Base-by-base conservation (phyloP, 176 grass and related monocot genomes). In the Hsuehochloa calcarea region DNA sequence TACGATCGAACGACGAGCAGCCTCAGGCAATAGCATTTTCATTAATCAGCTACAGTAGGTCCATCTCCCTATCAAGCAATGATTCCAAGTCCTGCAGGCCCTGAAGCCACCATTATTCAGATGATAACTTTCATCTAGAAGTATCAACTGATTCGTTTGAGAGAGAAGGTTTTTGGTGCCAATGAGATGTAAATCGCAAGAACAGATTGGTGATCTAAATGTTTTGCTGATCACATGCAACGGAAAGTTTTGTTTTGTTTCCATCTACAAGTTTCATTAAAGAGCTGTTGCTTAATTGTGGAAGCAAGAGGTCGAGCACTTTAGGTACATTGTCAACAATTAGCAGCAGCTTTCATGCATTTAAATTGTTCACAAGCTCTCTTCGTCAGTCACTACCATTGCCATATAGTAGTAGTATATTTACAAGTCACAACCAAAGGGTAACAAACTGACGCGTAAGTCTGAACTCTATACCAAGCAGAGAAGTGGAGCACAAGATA, bases 381-480 rank as follows among this genome's bases (percentile, higher is more conserved):
- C 72, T 56, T 58, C 15, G 39, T 65, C 78, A n/a, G 77, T 70
- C 83, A 65, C 62, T 77, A 78, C 14, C 79, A 37, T 22, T 61
- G 55, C 67, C 72, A 51, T 38, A 72, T 45, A 82, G 20, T 26
- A 82, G 20, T 26, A 47, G 8, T 68, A 64, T 72, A 22, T 43
- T 71, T 55, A 83, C 58, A 72, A 40, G 79, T 60, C 38, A 66
- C 38, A 68, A 47, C 62, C 61, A 44, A 75, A 83, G 10, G 84
- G 38, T 74, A 83, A 79, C 58, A 20, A 66, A 69, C 66, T 83
- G 89, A 90, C n/a, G 84, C 40, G 10, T 45, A 87, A 87, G 74
- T 87, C 60, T 87, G 40, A 83, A 79, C 80, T 83, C 50, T 17
- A 31, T 14, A 5, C 41, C 5, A 65, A 12, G 35, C 43, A n/a